phyloP scores from a whole-genome alignment of 169 alveolate genomes.

The Perkinsus olseni region DNA sequence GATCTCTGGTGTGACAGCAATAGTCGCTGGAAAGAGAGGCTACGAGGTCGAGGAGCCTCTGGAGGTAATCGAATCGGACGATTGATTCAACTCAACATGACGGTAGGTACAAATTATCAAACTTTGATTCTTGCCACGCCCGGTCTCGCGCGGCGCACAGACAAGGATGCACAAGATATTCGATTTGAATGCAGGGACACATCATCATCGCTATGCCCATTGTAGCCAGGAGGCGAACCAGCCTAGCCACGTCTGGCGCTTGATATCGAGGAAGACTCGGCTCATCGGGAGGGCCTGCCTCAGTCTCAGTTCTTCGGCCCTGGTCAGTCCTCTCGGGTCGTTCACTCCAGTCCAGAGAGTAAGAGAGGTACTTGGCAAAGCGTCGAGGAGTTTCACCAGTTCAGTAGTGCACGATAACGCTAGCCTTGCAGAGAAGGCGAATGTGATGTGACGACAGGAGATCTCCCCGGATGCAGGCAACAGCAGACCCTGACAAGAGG shows the following conservation, averaged over 20 bases:
- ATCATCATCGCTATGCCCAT: too few species aligned
- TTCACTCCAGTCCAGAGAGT: not conserved
- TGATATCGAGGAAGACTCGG: not conserved
- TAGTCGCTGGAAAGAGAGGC: too few species aligned
- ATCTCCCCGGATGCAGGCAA: not conserved
- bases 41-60: too few species aligned
- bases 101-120: too few species aligned
- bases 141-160: too few species aligned
- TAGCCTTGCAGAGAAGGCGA: not conserved
- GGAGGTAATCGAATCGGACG: too few species aligned
- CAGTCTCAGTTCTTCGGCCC: not conserved
- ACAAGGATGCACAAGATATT: too few species aligned
- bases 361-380: not conserved
- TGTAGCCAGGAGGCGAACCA: not conserved
- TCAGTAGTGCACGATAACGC: not conserved
- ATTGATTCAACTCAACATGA: too few species aligned
- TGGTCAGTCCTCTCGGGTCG: not conserved
- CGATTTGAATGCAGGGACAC: too few species aligned
- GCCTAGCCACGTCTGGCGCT: not conserved
- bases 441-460: not conserved
- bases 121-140: too few species aligned
- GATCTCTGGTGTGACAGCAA: too few species aligned
- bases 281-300: not conserved
- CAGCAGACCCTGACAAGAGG: not conserved
- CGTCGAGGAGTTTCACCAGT: not conserved